Conservation (phyloP, 2,329 filamentous ascomycete species). For the Macrophomina phaseolina region DNA sequence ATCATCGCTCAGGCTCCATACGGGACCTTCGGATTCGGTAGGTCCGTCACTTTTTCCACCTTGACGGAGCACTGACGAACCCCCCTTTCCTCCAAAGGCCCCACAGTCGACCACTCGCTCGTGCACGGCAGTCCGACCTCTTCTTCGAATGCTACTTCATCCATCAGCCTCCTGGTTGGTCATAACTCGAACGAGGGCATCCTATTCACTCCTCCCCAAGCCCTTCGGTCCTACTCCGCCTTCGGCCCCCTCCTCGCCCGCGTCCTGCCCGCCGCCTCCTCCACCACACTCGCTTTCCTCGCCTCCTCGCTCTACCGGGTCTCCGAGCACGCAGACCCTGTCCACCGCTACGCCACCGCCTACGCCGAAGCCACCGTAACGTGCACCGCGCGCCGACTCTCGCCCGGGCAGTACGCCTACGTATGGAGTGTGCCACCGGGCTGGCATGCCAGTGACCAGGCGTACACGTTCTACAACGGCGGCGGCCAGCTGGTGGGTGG, state of each 20-base stretch:
- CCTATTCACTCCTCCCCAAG: neutral
- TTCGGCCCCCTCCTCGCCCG: neutral
- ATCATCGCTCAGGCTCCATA: neutral
- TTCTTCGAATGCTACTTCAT: neutral
- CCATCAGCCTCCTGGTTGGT: neutral
- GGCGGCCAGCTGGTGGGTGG: neutral
- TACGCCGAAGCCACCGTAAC: neutral
- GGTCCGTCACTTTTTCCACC: neutral
- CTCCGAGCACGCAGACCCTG: neutral
- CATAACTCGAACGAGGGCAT: constrained; percentile 4
- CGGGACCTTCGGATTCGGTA: neutral
- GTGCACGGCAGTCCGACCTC: constrained; percentile 35
- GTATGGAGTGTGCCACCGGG: neutral
- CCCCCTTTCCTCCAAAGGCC: constrained; percentile 27
- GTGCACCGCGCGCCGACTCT: neutral
- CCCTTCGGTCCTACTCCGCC: neutral
- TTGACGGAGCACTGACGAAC: neutral
- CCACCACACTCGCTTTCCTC: neutral
- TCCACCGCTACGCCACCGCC: neutral
- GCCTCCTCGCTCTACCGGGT: neutral
- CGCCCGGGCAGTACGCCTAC: neutral
- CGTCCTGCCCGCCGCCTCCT: neutral
- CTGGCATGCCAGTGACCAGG: neutral
- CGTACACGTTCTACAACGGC: neutral
- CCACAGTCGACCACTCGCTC: constrained; percentile 42